Evolutionary conservation across 805 yeast species (phyloP), one percentile per base, ranked within the genome.

Genomic region (Candida ovalis): DNA sequence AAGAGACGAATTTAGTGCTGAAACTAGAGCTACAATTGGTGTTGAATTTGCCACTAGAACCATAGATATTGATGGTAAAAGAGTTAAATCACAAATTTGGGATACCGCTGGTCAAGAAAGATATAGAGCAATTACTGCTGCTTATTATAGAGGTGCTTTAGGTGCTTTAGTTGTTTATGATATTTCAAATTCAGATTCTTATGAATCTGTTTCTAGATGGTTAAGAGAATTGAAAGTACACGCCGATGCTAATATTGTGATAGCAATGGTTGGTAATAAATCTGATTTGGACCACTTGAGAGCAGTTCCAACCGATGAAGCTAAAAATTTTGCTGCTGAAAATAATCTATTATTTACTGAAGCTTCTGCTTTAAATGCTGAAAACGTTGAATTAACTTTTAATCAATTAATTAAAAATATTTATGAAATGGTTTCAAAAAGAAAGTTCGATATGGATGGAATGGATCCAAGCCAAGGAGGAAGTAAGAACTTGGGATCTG

Each of bases 21-120:
- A 94, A 67, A 84, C 94, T 17, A 84, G 94, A 69, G 86, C 96
- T 46, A 92, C 99, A 24, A 92, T 92, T 64, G 99, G 99, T 42
- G 99, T 94, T 44, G 99, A 94, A 70, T 92, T 92, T 73, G 98
- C 98, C 40, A 94, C 98, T 21, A 80, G 97, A 67, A 91, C 97
- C 2, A 82, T 94, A 48, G 92, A 86, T 60, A 83, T 87, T 53
- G 92, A 86, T 56, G 90, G 89, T 39, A 86, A 86, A 62, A 73
- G 88, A 64, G 85, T 88, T 58, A 88, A 88, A 67, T 92, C 95
- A 3, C 96, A 89, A 70, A 85, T 90, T 58, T 92, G 99, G 99
- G 99, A 92, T 70, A 92, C 99, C 33, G 99, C 99, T 2, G 99
- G 99, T 52, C 99, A 92, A 74, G 99, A 92, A 70, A 82, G 99